A percentile compares a stretch with the other conserved stretches of the same genome.
phyloP scores from a whole-genome alignment of 2,329 filamentous ascomycete genomes.

The Penicillium sp. region DNA sequence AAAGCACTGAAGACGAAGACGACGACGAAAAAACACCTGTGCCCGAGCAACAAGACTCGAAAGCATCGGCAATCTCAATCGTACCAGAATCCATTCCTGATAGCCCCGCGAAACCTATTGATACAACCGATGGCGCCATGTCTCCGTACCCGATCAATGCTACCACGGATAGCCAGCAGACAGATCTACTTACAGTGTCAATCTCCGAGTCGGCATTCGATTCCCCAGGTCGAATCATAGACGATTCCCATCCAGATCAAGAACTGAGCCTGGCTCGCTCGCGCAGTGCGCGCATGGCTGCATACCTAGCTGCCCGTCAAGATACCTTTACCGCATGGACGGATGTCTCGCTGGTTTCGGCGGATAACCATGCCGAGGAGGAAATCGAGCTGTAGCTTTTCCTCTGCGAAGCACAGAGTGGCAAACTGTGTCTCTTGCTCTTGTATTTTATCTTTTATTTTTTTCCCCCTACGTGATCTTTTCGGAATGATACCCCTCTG shows the following conservation, averaged over 20 bases:
- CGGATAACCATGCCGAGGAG: slow-evolving; percentile 44
- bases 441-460: background rate
- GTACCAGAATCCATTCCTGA: background rate
- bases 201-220: slow-evolving; percentile 19
- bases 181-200: slow-evolving; percentile 21
- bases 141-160: slow-evolving; percentile 1
- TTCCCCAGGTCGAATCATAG: slow-evolving; percentile 3
- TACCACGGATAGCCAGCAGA: slow-evolving; percentile 22
- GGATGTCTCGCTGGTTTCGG: slow-evolving; percentile 45
- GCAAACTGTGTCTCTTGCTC: background rate
- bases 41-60: background rate
- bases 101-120: slow-evolving; percentile 1
- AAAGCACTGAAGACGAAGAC: slow-evolving; percentile 7
- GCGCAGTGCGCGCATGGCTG: slow-evolving; percentile 31
- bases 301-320: slow-evolving; percentile 45
- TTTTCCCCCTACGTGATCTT: background rate
- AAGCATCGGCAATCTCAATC: background rate
- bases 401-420: background rate
- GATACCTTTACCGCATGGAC: slow-evolving; percentile 48
- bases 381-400: slow-evolving; percentile 44
- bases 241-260: background rate
- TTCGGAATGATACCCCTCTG: slow-evolving; percentile 6
- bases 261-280: slow-evolving; percentile 9
- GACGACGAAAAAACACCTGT: background rate
- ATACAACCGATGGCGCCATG: slow-evolving; percentile 2